Evolutionary conservation across 805 yeast genomes (phyloP).

Genomic region (Naumovozyma dairenensis): DNA sequence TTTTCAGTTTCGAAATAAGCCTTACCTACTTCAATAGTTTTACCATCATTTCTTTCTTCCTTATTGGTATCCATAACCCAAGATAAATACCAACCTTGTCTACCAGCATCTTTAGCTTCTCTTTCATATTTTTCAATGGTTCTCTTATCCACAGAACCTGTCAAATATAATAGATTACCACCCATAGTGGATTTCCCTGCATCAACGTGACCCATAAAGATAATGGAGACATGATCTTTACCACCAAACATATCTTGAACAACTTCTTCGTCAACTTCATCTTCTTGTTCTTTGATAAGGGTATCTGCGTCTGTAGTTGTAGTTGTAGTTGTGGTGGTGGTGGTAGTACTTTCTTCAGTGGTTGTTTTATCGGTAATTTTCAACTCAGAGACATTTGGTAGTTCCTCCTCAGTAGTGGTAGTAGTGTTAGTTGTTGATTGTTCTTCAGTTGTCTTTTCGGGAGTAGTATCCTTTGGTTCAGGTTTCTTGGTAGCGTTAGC

Average conservation of each 20-base stretch:
- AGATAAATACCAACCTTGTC: conserved; percentile 98
- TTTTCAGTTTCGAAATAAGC: conserved; percentile 96
- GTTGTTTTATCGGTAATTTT: conserved; percentile 22
- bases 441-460: conserved; percentile 10
- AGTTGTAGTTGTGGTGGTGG: conserved; percentile 6
- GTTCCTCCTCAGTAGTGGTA: conserved; percentile 7
- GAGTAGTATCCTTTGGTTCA: conserved; percentile 22
- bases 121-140: conserved; percentile 96
- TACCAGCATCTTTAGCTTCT: conserved; percentile 98
- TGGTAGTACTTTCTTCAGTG: conserved; percentile 33
- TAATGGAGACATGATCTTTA: conserved; percentile 92
- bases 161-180: conserved; percentile 85
- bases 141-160: conserved; percentile 97
- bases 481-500: conserved; percentile 40
- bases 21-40: conserved; percentile 97
- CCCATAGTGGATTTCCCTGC: conserved; percentile 99
- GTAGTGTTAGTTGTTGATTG: conserved; percentile 5
- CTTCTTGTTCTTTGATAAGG: conserved; percentile 61
- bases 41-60: conserved; percentile 98
- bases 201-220: conserved; percentile 99
- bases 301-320: conserved; percentile 35
- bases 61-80: conserved; percentile 99
- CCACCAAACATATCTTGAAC: conserved; percentile 93
- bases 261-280: conserved; percentile 73
- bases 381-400: conserved; percentile 26